phyloP scores from a whole-genome alignment of 176 grass and related monocot genomes.

The Aegilops longissima region DNA sequence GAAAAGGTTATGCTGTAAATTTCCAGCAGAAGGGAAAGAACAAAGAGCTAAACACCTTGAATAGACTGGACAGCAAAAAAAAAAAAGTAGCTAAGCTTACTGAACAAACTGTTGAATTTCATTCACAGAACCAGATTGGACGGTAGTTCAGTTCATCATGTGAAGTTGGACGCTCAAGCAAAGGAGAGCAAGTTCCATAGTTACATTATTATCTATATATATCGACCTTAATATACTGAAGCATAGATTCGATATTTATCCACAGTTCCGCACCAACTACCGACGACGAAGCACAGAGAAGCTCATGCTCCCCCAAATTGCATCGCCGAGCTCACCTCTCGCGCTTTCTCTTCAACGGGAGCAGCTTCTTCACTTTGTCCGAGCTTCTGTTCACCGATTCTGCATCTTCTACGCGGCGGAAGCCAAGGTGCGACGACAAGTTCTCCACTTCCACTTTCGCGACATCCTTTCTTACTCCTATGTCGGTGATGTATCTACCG shows the following conservation, averaged over 20 bases:
- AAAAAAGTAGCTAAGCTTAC: neutral
- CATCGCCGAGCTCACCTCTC: constrained; percentile 21
- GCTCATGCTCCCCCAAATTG: neutral
- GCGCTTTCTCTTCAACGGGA: constrained; percentile 61
- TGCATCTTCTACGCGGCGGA: constrained; percentile 32
- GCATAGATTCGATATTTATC: constrained; percentile 35
- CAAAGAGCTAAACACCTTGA: neutral
- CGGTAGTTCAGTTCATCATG: neutral
- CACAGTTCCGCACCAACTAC: constrained; percentile 21
- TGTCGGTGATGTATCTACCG: constrained; percentile 87
- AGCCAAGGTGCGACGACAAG: constrained; percentile 48
- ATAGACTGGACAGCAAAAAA: neutral
- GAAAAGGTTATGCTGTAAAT: too few species aligned
- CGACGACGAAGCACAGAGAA: neutral
- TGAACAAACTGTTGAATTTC: neutral
- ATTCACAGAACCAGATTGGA: neutral
- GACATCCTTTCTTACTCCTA: constrained; percentile 89
- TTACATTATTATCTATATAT: constrained; percentile 23
- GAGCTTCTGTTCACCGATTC: constrained; percentile 28
- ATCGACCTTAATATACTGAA: constrained; percentile 34
- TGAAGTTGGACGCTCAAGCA: neutral
- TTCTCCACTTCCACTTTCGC: constrained; percentile 74
- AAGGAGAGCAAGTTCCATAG: constrained; percentile 4
- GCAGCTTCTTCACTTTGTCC: constrained; percentile 28
- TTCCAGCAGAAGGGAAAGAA: neutral